Conservation (phyloP, 305 asterid species). For the Ajuga reptans region DNA sequence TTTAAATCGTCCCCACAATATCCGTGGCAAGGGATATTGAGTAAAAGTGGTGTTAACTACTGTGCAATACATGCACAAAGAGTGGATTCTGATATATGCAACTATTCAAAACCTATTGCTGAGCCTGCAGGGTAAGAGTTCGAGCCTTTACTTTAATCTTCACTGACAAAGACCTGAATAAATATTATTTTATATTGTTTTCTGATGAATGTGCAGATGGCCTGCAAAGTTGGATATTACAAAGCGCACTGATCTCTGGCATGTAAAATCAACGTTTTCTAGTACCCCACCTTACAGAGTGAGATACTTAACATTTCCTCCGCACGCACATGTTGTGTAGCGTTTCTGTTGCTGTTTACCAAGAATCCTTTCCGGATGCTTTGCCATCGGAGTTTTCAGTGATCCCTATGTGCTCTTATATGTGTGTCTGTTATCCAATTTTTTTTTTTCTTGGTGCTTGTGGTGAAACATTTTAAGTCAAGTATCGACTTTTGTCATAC, state of each 20-base stretch:
- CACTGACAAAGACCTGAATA: background rate
- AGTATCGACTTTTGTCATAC: background rate
- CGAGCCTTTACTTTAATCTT: conserved; percentile 16
- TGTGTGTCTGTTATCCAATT: background rate
- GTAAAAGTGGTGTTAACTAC: conserved; percentile 83
- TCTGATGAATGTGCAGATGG: conserved; percentile 63
- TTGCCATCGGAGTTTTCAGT: background rate
- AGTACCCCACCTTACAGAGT: conserved; percentile 70
- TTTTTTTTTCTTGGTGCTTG: background rate
- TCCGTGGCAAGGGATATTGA: conserved; percentile 82
- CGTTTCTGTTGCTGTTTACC: background rate
- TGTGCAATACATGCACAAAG: conserved; percentile 68
- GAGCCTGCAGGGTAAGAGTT: conserved; percentile 78
- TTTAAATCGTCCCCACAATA: conserved; percentile 26
- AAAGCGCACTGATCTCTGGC: conserved; percentile 83
- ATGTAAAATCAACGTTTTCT: conserved; percentile 66
- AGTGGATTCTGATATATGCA: conserved; percentile 77
- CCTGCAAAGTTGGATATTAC: conserved; percentile 85
- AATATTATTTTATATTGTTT: conserved; percentile 8
- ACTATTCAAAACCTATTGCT: conserved; percentile 50
- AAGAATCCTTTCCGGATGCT: background rate
- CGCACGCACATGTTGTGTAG: background rate
- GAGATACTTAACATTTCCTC: conserved; percentile 30
- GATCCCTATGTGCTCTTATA: background rate
- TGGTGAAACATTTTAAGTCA: background rate